A percentile compares a stretch with the other conserved stretches of the same genome.
Evolutionary conservation across 805 yeast genomes (phyloP).

Genomic region (Candida jianshihensis): DNA sequence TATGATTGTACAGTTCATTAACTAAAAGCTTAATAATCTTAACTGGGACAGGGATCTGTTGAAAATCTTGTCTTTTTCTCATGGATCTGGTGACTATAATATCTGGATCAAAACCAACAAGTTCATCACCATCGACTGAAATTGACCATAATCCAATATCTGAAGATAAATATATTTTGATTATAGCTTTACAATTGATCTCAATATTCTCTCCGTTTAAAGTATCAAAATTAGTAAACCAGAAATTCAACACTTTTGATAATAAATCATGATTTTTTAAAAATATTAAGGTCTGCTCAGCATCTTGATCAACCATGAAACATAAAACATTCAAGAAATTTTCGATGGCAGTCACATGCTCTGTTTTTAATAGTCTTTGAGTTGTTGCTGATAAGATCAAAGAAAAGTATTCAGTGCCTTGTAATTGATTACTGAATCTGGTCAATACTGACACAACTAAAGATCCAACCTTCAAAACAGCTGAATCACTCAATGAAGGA

Average conservation of each 20-base stretch:
- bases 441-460: conserved; percentile 55
- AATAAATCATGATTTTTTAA: conserved; percentile 36
- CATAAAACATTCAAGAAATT: conserved; percentile 73
- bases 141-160: conserved; percentile 38
- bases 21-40: conserved; percentile 69
- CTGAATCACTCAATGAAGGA: conserved; percentile 69
- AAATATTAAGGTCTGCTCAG: conserved; percentile 57
- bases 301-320: conserved; percentile 55
- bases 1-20: conserved; percentile 63
- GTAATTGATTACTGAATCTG: conserved; percentile 36
- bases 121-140: conserved; percentile 69
- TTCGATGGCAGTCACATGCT: conserved; percentile 68
- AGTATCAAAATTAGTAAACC: conserved; percentile 79
- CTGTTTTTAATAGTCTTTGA: conserved; percentile 54
- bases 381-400: conserved; percentile 73
- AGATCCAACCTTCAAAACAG: conserved; percentile 69
- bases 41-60: conserved; percentile 58
- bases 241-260: conserved; percentile 56
- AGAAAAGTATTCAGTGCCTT: conserved; percentile 23
- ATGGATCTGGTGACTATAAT: conserved; percentile 81
- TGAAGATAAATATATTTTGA: conserved; percentile 58
- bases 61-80: conserved; percentile 55
- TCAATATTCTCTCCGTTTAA: conserved; percentile 74
- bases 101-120: conserved; percentile 49
- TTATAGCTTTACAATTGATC: conserved; percentile 61